These are phyloP conservation scores for Metschnikowia corniflorae DNA, from an alignment of 805 yeast genomes.

Conservation along the genomic window DNA sequence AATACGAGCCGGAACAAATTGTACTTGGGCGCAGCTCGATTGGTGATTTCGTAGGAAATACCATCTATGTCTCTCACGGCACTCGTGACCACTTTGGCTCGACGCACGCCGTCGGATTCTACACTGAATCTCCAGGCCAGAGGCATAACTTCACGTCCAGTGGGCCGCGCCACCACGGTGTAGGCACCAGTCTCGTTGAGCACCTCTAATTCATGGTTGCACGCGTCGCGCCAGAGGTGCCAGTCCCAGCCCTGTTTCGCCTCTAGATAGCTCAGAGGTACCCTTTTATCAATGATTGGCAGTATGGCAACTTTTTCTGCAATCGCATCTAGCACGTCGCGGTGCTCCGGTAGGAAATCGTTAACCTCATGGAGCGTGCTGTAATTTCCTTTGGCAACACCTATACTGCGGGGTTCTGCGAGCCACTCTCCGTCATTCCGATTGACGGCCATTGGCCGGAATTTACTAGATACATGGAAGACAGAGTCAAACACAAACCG, in stretches of 20 bases:
- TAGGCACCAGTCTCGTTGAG: background rate
- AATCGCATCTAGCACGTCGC: constrained; percentile 1
- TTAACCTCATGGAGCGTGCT: background rate
- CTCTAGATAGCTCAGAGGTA: background rate
- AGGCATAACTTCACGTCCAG: too few species aligned
- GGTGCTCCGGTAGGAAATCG: background rate
- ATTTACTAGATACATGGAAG: background rate
- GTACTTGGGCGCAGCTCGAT: background rate
- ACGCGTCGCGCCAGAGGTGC: constrained; percentile 4
- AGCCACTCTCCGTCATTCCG: background rate
- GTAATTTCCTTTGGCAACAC: background rate
- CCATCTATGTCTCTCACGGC: background rate
- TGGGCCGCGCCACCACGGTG: background rate
- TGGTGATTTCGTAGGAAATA: background rate
- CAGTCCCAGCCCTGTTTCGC: background rate
- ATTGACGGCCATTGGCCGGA: background rate
- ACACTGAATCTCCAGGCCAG: constrained; percentile 3
- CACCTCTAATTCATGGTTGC: constrained; percentile 1
- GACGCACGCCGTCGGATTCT: background rate
- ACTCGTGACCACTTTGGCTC: background rate
- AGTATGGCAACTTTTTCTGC: background rate
- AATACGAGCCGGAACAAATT: background rate
- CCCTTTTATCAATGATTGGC: background rate
- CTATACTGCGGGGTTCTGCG: background rate
- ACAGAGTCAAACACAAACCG: constrained; percentile 1